Evolutionary conservation across 768 basidiomycete species (phyloP), one percentile per base, ranked within the genome.

Genomic region (Podaxis sp.): DNA sequence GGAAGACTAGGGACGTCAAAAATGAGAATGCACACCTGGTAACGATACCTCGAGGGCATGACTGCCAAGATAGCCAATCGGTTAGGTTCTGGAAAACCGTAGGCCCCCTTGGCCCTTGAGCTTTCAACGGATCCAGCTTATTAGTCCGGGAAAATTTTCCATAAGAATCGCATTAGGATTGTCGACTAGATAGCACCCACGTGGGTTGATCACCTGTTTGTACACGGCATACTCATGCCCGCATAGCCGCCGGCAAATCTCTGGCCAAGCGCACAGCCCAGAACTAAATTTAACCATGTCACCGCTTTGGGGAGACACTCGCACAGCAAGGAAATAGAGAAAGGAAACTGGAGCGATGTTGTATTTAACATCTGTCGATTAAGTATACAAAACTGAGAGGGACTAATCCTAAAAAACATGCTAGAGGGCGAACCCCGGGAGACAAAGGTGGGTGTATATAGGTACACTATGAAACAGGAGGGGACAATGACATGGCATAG

Each of bases 391-490:
- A 15, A 44, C 13, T 13, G 7, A 44, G n/a, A 46, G 19, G 9
- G n/a, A 22, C 49, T 24, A 51, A 9, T 51, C 26, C 22, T 28
- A 51, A 51, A 51, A 51, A 19, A 51, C 49, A 24, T 28, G 17
- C n/a, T 17, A 17, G 24, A 28, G 49, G 19, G 12, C n/a, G 44
- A 46, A 19, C 15, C 40, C 11, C 13, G n/a, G 8, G 13, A 0
- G 46, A 51, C 6, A 12, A 17, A 2, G 48, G 24, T n/a, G 39
- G 39, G 24, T 57, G 44, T 57, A 44, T 57, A 57, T 57, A 46
- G 40, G 42, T 57, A 57, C 56, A 57, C 39, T 57, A 57, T 57
- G 38, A 54, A n/a, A 40, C 44, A 51, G 22, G 12, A 51, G 13
- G 49, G 26, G 42, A 42, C 17, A 17, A n/a, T 13, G 40, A n/a